Base-by-base conservation (phyloP, 805 yeast genomes). In the Candida corydali region DNA sequence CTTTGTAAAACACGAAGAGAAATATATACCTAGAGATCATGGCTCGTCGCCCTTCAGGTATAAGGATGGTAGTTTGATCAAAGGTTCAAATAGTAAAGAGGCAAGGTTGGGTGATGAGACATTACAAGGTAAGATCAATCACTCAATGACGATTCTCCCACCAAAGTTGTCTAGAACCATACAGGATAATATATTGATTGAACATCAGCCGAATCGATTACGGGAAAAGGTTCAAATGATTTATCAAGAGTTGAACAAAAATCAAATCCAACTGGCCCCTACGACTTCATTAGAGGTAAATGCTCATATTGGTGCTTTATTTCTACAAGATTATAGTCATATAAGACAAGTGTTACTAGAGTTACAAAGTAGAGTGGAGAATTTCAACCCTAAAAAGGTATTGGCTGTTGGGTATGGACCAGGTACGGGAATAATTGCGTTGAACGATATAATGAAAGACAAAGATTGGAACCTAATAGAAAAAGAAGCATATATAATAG, bases 381-480 rank as follows among this genome's bases (percentile, higher is more conserved):
- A 52, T 32, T 85, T 87, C 63, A 57, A 57, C 16, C 97, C 97
- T 0, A 51, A 70, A 19, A 65, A 75, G 4, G 75, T 93, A 0
- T 65, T 93, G 34, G 94, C 86, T 51, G 75, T 86, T 10, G 91
- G 96, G 0, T 80, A 73, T 52, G 98, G 98, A 0, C 98, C 98
- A 1, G 91, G 87, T 2, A 82, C 94, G 0, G 97, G 97, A 2
- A 78, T 93, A 67, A 61, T 89, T 11, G 98, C 95, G 0, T 64
- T 88, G 36, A 86, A 89, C 52, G 96, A 88, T 50, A 49, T 89
- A 1, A 76, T 86, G 78, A 88, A 85, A 0, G 70, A 70, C 2
- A 26, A 29, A 19, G 71, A 71, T 0, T 83, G 75, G 61, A 55
- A 60, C 14, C 87, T 95, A 0, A 62, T 61, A 14, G 63, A 65